Conservation (phyloP, 495 filamentous ascomycete genomes). For the Penicillium atrosanguineum region DNA sequence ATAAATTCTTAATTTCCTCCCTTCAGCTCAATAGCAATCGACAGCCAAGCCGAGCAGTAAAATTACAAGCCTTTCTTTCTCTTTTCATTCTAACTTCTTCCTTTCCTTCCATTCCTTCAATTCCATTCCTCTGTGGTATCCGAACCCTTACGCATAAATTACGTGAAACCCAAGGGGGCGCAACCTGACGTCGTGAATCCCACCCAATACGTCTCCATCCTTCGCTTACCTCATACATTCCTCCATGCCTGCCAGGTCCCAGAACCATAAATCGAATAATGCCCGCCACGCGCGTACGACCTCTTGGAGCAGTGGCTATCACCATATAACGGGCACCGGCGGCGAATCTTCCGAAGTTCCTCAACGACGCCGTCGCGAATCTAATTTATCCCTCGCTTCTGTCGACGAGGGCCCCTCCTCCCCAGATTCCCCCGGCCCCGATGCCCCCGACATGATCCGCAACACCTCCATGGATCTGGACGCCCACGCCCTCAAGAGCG, state of each 20-base stretch:
- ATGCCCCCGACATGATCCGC: conserved; percentile 25
- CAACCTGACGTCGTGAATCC: conserved; percentile 22
- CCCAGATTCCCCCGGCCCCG: conserved; percentile 21
- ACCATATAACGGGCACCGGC: conserved; percentile 20
- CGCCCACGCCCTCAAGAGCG: conserved; percentile 19
- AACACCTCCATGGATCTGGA: conserved; percentile 38
- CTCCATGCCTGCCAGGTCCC: conserved; percentile 27
- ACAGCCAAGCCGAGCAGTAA: background rate
- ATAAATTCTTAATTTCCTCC: background rate
- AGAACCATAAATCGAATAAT: conserved; percentile 30
- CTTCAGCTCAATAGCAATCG: background rate
- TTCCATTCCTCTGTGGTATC: background rate
- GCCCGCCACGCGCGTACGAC: conserved; percentile 41
- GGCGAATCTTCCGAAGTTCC: conserved; percentile 30
- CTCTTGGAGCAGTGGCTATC: conserved; percentile 41
- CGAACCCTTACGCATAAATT: conserved; percentile 12
- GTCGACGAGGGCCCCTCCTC: conserved; percentile 36
- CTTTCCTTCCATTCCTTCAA: background rate
- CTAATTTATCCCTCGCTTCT: conserved; percentile 36
- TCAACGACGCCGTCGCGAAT: conserved; percentile 38
- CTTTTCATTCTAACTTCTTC: background rate
- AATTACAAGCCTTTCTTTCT: background rate
- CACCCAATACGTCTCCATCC: conserved; percentile 7
- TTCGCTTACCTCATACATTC: conserved; percentile 17
- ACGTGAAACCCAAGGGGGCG: conserved; percentile 22